phyloP scores from a whole-genome alignment of 169 alveolate genomes.

The Theileria sp. region DNA sequence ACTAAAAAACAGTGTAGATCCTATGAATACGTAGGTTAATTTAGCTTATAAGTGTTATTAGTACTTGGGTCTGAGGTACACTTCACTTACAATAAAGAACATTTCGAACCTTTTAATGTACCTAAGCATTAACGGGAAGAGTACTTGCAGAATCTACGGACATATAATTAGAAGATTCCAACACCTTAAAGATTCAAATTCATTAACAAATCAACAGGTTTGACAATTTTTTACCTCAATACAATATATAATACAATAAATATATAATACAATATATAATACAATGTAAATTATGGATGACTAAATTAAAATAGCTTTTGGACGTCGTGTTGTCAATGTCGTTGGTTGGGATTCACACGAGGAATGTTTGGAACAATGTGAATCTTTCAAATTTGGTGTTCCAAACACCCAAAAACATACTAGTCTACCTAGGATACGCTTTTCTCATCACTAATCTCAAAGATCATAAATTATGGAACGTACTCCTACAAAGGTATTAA shows the following conservation, averaged over 20 bases:
- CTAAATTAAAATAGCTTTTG: conserved; percentile 20
- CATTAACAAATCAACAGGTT: conserved; percentile 41
- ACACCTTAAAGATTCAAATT: conserved; percentile 18
- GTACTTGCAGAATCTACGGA: conserved; percentile 7
- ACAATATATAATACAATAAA: too few species aligned
- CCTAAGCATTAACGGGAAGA: conserved; percentile 44
- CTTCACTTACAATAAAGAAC: conserved; percentile 39
- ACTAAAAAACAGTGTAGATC: background rate
- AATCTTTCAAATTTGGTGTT: conserved; percentile 38
- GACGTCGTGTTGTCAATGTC: conserved; percentile 64
- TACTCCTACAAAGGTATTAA: conserved; percentile 54
- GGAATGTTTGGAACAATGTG: conserved; percentile 39
- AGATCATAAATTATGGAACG: conserved; percentile 38
- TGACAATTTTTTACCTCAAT: too few species aligned
- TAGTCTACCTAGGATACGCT: conserved; percentile 62
- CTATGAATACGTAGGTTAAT: conserved; percentile 34
- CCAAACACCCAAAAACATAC: conserved; percentile 47
- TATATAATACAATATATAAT: too few species aligned
- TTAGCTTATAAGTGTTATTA: background rate
- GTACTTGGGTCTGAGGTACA: conserved; percentile 8
- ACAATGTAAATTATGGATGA: too few species aligned
- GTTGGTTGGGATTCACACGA: conserved; percentile 53
- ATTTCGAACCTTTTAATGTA: conserved; percentile 50
- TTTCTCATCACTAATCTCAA: conserved; percentile 43
- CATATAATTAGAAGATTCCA: conserved; percentile 23